Evolutionary conservation across 106 monocot genomes (phyloP).

Genomic region (Posidonia australis): DNA sequence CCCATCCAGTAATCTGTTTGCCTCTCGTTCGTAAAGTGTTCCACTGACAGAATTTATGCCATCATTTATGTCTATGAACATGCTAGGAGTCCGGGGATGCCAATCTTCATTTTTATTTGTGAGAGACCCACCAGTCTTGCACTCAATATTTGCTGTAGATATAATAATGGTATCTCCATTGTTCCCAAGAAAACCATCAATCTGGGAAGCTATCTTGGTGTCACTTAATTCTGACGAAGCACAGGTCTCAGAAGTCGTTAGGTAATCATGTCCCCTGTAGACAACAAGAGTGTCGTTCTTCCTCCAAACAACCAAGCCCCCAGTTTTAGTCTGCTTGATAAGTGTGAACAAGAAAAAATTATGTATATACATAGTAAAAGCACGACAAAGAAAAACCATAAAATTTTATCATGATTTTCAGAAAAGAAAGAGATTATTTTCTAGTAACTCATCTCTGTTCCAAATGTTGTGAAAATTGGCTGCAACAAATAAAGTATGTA

Average conservation of each 20-base stretch:
- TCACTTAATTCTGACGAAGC: slow-evolving; percentile 1
- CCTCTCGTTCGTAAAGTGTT: slow-evolving; percentile 75
- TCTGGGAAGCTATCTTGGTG: not conserved
- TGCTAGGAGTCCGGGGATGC: not conserved
- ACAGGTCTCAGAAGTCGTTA: not conserved
- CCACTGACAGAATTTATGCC: slow-evolving; percentile 12
- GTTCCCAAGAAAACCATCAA: slow-evolving; percentile 5
- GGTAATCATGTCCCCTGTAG: slow-evolving; percentile 32
- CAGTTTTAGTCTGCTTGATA: slow-evolving; percentile 57
- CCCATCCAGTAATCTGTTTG: slow-evolving; percentile 61
- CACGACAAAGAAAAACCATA: not conserved
- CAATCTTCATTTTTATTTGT: not conserved
- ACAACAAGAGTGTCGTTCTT: slow-evolving; percentile 57
- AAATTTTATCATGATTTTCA: too few species aligned
- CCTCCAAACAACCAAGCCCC: slow-evolving; percentile 81
- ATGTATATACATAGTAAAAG: not conserved
- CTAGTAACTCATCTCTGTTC: too few species aligned
- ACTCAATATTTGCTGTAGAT: not conserved
- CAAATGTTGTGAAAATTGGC: too few species aligned
- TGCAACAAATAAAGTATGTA: too few species aligned
- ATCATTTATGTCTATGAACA: slow-evolving; percentile 6
- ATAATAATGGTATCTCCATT: not conserved
- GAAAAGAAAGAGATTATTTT: too few species aligned
- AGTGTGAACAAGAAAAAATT: not conserved
- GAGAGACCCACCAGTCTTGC: not conserved